Evolutionary conservation across 75 land plant species (phyloP).

Genomic region (Cryptomeria japonica): DNA sequence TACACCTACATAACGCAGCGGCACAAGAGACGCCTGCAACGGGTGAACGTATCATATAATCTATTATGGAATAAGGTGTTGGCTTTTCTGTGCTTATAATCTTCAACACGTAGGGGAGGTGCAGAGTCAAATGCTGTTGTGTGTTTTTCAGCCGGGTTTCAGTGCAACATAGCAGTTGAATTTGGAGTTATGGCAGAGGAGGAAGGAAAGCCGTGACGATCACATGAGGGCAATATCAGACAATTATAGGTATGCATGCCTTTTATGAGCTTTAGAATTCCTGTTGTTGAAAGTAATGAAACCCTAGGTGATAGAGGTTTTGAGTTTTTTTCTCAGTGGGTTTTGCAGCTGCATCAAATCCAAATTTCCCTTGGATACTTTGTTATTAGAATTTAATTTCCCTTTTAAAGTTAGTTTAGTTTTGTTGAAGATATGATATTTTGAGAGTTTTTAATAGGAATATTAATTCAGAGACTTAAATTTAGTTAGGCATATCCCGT

Average conservation of each 20-base stretch:
- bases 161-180: not conserved
- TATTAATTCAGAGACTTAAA: too few relatives aligned
- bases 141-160: too few relatives aligned
- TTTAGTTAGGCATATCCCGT: too few relatives aligned
- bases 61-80: not conserved
- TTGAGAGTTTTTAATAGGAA: too few relatives aligned
- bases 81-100: not conserved
- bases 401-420: not conserved
- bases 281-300: not conserved
- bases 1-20: too few relatives aligned
- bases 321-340: not conserved
- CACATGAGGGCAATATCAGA: not conserved
- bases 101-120: not conserved
- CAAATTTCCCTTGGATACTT: not conserved
- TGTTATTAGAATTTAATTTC: not conserved
- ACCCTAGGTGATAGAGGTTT: not conserved
- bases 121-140: not conserved
- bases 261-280: too few relatives aligned
- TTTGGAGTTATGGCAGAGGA: not conserved
- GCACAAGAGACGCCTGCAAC: not conserved
- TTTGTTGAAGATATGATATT: not conserved
- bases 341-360: not conserved
- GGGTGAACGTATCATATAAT: not conserved
- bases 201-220: too few relatives aligned
- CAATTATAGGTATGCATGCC: too few relatives aligned